phyloP scores from a whole-genome alignment of 2,329 filamentous ascomycete genomes.

The Aspergillus luchuensis region DNA sequence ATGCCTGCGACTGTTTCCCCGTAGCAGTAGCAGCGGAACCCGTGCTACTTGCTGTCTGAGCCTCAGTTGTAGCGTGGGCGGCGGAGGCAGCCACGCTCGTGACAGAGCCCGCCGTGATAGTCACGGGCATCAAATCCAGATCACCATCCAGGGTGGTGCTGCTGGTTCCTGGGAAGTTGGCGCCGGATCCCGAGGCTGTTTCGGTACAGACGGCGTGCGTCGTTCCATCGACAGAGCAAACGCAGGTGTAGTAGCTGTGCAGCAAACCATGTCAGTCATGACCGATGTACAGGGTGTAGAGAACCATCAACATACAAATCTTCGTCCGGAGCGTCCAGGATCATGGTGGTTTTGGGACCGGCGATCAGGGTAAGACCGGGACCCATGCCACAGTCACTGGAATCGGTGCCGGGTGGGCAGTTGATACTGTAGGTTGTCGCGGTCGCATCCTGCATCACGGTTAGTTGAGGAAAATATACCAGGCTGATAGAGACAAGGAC shows the following conservation, averaged over 20 bases:
- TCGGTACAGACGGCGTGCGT: constrained; percentile 22
- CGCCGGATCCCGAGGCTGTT: constrained; percentile 15
- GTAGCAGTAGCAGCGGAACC: not conserved
- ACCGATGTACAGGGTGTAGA: not conserved
- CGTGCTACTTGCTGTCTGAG: not conserved
- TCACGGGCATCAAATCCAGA: constrained; percentile 23
- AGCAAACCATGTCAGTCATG: not conserved
- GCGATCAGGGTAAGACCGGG: constrained; percentile 27
- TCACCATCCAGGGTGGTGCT: constrained; percentile 14
- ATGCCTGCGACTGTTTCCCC: not conserved
- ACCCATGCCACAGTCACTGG: constrained; percentile 29
- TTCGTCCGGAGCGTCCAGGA: constrained; percentile 10
- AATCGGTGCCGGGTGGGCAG: constrained; percentile 25
- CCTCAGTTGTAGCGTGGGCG: not conserved
- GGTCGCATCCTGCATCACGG: constrained; percentile 21
- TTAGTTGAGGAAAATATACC: not conserved
- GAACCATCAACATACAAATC: constrained; percentile 13
- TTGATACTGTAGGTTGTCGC: constrained; percentile 32
- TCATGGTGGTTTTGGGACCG: constrained; percentile 15
- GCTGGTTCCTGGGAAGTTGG: constrained; percentile 19
- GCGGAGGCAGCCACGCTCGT: constrained; percentile 12
- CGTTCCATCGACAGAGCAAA: constrained; percentile 23
- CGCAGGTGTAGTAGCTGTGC: constrained; percentile 16
- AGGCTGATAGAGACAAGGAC: not conserved
- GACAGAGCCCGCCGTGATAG: constrained; percentile 22